Conservation (phyloP, 2,329 filamentous ascomycete genomes). For the Graphium sp. region DNA sequence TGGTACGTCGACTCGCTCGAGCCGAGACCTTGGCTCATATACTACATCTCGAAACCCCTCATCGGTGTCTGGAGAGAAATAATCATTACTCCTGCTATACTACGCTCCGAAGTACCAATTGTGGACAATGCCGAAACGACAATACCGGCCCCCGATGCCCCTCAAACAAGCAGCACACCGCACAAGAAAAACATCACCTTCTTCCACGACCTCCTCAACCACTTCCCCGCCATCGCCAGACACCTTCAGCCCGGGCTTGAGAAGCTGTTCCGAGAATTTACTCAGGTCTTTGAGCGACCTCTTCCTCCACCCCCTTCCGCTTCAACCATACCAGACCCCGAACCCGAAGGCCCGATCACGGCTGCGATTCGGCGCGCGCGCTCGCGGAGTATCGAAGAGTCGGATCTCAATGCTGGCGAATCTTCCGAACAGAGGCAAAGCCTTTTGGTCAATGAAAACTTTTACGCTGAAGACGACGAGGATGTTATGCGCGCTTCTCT, state of each 20-base stretch:
- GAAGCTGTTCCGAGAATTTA: conserved; percentile 78
- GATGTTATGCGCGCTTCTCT: conserved; percentile 75
- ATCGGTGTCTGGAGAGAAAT: conserved; percentile 69
- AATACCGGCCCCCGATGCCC: conserved; percentile 9
- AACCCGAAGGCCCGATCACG: conserved; percentile 37
- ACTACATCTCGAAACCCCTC: conserved; percentile 84
- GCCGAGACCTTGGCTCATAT: conserved; percentile 85
- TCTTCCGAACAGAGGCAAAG: conserved; percentile 13
- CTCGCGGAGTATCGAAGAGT: conserved; percentile 26
- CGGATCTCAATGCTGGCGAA: conserved; percentile 1
- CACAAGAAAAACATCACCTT: conserved; percentile 82
- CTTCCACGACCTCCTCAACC: conserved; percentile 76
- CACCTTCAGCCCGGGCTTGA: conserved; percentile 93
- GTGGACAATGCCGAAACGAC: conserved; percentile 15
- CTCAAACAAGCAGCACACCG: conserved; percentile 22
- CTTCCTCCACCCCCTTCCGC: conserved; percentile 59
- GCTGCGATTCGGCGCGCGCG: conserved; percentile 37
- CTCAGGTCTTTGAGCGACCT: conserved; percentile 68
- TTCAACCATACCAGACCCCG: conserved; percentile 38
- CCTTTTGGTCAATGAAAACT: conserved; percentile 39
- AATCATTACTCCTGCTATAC: conserved; percentile 49
- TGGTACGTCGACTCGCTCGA: conserved; percentile 87
- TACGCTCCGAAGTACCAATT: conserved; percentile 27
- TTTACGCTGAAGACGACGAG: conserved; percentile 78
- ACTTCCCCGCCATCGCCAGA: conserved; percentile 87